Base-by-base conservation (phyloP, 352 stramenopile genomes). In the Phytophthora pini region DNA sequence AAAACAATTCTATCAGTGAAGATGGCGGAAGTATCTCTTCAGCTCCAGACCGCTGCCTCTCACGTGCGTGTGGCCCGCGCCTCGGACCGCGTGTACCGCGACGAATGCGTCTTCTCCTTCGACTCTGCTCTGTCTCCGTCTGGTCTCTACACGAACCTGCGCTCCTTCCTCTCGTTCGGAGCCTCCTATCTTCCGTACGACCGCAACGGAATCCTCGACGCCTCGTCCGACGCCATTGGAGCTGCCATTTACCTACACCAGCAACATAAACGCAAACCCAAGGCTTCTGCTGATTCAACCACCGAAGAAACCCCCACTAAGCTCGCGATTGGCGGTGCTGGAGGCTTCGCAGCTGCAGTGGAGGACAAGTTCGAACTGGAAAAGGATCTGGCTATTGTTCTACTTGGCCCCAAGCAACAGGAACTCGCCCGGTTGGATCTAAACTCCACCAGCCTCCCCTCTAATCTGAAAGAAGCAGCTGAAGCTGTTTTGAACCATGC, bases 41-140 rank as follows among this genome's bases (percentile, higher is more conserved):
- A 34, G 54, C 56, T 55, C 11, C 29, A 74, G 55, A 65, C 64
- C 12, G 51, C 76, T 11, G 68, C 75, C 11, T 52, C 74, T 17
- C 70, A 58, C 39, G 81, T 85, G 41, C 76, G 80, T 55, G 53
- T 92, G 7, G 79, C 87, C 34, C 73, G 72, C 26, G 76, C 74
- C 27, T 76, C 75, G 6, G 82, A 91, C 56, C 79, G 82, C 55
- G 97, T 99, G 40, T 98, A 95, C 70, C 98, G 98, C 56, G 96
- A 98, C 45, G 97, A 99, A 79, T 99, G 97, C 79, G 91, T 97
- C 43, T 98, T 98, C 67, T 98, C 90, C 15, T 99, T 99, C 73
- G 92, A 99, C 72, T 97, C 89, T 44, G 47, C 85, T 40, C 77
- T 93, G 20, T 87, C 80, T 2, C 56, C 74, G 9, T 65, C 72